These are phyloP conservation scores for Ustilago esculenta DNA, from an alignment of 1,284 basidiomycete genomes.

Conservation along the genomic window DNA sequence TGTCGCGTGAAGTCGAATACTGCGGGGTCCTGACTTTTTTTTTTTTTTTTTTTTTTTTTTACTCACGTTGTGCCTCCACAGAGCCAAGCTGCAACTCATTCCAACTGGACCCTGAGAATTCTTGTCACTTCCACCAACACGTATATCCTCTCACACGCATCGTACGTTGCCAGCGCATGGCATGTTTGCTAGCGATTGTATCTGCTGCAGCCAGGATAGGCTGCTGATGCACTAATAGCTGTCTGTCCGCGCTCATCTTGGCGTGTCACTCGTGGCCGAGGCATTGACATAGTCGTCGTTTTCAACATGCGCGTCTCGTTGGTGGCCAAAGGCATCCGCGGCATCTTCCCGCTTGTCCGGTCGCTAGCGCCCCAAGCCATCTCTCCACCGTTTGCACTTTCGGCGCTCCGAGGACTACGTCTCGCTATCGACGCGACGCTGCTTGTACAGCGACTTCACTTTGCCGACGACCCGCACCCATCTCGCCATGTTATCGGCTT, in stretches of 20 bases:
- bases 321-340: conserved; percentile 32
- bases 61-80: conserved; percentile 2
- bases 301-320: conserved; percentile 23
- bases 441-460: conserved; percentile 48
- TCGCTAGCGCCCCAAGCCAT: conserved; percentile 26
- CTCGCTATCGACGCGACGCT: conserved; percentile 60
- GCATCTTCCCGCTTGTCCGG: conserved; percentile 53
- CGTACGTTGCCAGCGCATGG: too few relatives aligned
- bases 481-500: conserved; percentile 58
- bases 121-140: too few relatives aligned
- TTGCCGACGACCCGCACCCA: conserved; percentile 48
- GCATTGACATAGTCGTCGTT: background rate
- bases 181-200: too few relatives aligned
- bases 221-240: too few relatives aligned
- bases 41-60: background rate
- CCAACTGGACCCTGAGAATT: conserved; percentile 10
- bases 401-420: conserved; percentile 31
- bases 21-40: background rate
- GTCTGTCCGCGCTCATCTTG: background rate
- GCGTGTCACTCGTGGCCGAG: too few relatives aligned
- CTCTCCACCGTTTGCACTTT: conserved; percentile 30
- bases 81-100: background rate
- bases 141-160: too few relatives aligned
- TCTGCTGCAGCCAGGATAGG: too few relatives aligned
- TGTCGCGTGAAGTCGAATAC: background rate